Evolutionary conservation across 192 early-diverging fungal species (phyloP), one percentile per base, ranked within the genome.

Genomic region (Umbelopsis sp.): DNA sequence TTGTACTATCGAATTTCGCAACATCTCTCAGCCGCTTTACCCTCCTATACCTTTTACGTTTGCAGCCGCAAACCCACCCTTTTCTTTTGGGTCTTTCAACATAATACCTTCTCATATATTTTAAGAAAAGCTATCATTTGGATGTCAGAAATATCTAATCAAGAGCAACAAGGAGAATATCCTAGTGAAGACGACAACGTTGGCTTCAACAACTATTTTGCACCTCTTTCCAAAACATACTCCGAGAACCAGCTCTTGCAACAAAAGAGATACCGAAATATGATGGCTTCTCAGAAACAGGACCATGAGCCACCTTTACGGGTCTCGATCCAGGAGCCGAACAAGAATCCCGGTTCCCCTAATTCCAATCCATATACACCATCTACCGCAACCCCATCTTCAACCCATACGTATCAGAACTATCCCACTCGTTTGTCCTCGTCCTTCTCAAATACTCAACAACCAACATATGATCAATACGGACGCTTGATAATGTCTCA

Each of bases 281-380:
- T 52, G 67, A 22, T 35, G 55, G 4, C 55, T 8, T 4, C 27
- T 46, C 49, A 52, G 50, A 83, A 80, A 68, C 86, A 87, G 7
- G 87, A 87, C 8, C 88, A 88, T 75, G 89, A 89, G 61, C 79
- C 85, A 52, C 21, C 51, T 6, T 61, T 61, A 6, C 25, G 55
- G 4, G 87, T 89, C 4, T 89, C 73, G 71, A 89, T 84, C 84
- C 72, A 87, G 90, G 65, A 72, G 78, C 35, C 85, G 87, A 52
- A 81, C 82, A 67, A 85, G 86, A 20, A 69, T 88, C 13, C 83
- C 87, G 44, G 16, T 27, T 51, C 52, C 11, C 66, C 47, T 11
- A 18, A 37, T 48, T 64, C 65, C 33, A 35, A 41, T 49, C 61
- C 46, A 20, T 22, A 58, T 47, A 58, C 27, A n/a, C 53, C 44